Base-by-base conservation (phyloP, 257 asterid genomes). In the Fraxinus anomala region DNA sequence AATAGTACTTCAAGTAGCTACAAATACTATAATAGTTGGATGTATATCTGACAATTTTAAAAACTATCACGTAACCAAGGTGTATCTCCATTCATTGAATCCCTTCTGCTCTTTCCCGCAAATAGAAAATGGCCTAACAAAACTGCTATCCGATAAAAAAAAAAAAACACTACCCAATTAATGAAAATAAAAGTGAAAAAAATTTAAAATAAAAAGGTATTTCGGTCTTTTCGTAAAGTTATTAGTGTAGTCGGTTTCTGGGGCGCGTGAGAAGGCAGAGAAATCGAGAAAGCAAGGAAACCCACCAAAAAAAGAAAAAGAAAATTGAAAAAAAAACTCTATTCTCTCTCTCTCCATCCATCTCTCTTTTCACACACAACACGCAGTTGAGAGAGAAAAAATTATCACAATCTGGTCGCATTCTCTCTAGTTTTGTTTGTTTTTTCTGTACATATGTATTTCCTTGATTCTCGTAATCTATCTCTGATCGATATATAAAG, bases 381-480 rank as follows among this genome's bases (percentile, higher is more conserved):
- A 73, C 75, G 66, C 85, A 83, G 87, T 80, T 74, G 89, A 89
- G 89, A 89, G 90, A 88, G 82, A 83, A 75, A 76, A 70, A 61
- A 77, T 77, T 49, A 77, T 73, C 77, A 13, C 81, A 37, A 49
- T 34, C 74, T 73, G 76, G 51, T 72, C 80, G 56, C 80, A 49
- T 65, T 71, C 75, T 73, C 68, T 16, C 73, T 51, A 77, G 68
- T 36, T 51, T 73, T 70, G 63, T 17, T 56, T 34, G n/a, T 34
- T 24, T 39, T 23, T 3, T 51, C 73, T 74, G 82, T 31, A 79
- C 59, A 80, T 77, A 83, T 83, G 78, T 70, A 34, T 65, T n/a
- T 81, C 42, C 74, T n/a, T 42, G 59, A 68, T 14, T 70, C 44
- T 5, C 65, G 28, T 19, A 17, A 9, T 73, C 47, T 59, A 61